Conservation (phyloP, 768 basidiomycete genomes). For the Phylloporus arenicola region DNA sequence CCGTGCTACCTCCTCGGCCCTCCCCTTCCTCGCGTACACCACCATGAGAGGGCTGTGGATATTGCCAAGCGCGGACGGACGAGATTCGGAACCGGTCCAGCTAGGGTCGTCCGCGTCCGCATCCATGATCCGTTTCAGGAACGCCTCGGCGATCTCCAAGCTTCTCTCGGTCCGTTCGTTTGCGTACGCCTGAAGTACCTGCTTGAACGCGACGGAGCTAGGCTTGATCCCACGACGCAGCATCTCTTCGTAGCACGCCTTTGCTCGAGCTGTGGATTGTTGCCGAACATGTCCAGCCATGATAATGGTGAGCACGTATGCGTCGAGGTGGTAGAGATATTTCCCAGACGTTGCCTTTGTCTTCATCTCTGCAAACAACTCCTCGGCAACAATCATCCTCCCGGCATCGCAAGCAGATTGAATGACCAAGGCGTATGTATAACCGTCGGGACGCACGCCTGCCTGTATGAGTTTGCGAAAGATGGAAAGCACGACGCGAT, state of each 20-base stretch:
- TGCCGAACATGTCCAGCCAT: conserved; percentile 65
- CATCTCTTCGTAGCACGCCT: conserved; percentile 70
- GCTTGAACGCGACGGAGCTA: conserved; percentile 59
- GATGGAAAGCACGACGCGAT: conserved; percentile 51
- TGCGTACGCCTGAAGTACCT: conserved; percentile 61
- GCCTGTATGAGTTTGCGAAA: conserved; percentile 52
- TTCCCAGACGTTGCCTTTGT: conserved; percentile 31
- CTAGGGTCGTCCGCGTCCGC: conserved; percentile 28
- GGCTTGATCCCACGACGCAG: conserved; percentile 56
- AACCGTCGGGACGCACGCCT: conserved; percentile 51
- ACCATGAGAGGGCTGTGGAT: conserved; percentile 60
- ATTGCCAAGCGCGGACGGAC: conserved; percentile 43
- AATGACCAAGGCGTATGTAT: conserved; percentile 69
- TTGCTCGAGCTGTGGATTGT: conserved; percentile 51
- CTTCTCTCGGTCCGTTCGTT: conserved; percentile 44
- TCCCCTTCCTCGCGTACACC: conserved; percentile 40
- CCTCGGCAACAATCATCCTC: conserved; percentile 54
- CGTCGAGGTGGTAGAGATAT: conserved; percentile 41
- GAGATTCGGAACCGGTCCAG: conserved; percentile 39
- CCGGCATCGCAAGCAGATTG: conserved; percentile 77
- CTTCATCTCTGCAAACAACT: conserved; percentile 69
- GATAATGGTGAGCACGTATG: conserved; percentile 66
- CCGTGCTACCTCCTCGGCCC: conserved; percentile 51
- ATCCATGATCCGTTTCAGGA: conserved; percentile 49
- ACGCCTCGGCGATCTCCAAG: conserved; percentile 58